A percentile compares a stretch with the other conserved stretches of the same genome.
Conservation (phyloP, 1,284 basidiomycete species). For the Tetrapyrgos nigripes region DNA sequence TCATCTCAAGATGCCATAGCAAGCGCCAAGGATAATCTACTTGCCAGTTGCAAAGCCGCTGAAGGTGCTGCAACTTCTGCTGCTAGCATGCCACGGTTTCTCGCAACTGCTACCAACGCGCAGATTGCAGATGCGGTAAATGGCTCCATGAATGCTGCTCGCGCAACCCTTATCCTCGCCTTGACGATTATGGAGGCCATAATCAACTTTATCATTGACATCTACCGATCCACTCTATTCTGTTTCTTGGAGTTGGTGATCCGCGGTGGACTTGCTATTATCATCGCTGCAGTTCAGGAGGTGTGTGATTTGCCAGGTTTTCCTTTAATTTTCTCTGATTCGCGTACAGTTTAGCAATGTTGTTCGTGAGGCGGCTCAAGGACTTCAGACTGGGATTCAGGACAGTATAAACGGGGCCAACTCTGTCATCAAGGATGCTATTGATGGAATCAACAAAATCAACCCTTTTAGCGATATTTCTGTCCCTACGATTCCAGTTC, state of each 20-base stretch:
- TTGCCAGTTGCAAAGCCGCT: constrained; percentile 83
- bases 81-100: constrained; percentile 86
- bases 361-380: constrained; percentile 64
- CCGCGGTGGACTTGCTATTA: constrained; percentile 77
- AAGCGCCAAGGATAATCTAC: constrained; percentile 73
- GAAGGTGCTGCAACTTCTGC: constrained; percentile 84
- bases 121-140: constrained; percentile 82
- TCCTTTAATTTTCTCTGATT: constrained; percentile 12
- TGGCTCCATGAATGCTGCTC: constrained; percentile 78
- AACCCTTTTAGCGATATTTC: constrained; percentile 72
- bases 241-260: constrained; percentile 94
- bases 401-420: constrained; percentile 75
- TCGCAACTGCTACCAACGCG: constrained; percentile 85
- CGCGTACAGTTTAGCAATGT: constrained; percentile 69
- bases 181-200: constrained; percentile 86
- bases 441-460: constrained; percentile 74
- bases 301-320: constrained; percentile 45
- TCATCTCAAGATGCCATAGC: constrained; percentile 72
- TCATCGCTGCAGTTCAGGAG: constrained; percentile 84
- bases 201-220: constrained; percentile 91
- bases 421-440: constrained; percentile 66
- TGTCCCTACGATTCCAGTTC: constrained; percentile 74
- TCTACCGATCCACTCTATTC: constrained; percentile 90
- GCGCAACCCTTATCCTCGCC: constrained; percentile 72
- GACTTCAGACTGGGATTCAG: constrained; percentile 73